Percentiles rank a stretch among this genome's conserved stretches.
Evolutionary conservation across 371 early-diverging fungal species (phyloP).

Genomic region (Haplosporangium sp.): DNA sequence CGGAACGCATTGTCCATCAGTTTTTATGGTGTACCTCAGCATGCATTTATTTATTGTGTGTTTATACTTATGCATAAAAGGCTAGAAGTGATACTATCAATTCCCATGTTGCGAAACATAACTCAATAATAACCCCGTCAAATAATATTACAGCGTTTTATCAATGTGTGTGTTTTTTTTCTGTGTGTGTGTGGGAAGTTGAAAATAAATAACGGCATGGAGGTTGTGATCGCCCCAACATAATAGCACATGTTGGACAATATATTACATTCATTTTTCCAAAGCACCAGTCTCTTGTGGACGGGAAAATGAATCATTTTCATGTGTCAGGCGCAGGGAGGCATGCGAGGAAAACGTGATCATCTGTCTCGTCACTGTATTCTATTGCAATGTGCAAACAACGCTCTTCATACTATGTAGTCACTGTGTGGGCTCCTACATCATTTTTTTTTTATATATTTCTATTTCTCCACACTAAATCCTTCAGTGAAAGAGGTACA

Average conservation of each 20-base stretch:
- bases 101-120: neutral
- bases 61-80: too few species aligned
- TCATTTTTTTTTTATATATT: too few species aligned
- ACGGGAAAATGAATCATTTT: neutral
- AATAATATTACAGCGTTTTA: neutral
- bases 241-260: neutral
- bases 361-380: neutral
- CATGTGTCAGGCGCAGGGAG: neutral
- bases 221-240: neutral
- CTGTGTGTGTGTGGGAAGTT: neutral
- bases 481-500: too few species aligned
- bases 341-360: neutral
- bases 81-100: too few species aligned
- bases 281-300: neutral
- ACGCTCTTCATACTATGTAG: too few species aligned
- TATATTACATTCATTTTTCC: neutral
- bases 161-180: too few species aligned
- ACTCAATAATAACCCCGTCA: neutral
- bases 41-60: too few species aligned
- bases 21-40: neutral
- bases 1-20: constrained; percentile 8
- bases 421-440: too few species aligned
- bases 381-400: neutral
- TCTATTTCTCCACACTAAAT: neutral
- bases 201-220: neutral